Conservation (phyloP, 139 green algal species). For the Parachlorella kessleri region DNA sequence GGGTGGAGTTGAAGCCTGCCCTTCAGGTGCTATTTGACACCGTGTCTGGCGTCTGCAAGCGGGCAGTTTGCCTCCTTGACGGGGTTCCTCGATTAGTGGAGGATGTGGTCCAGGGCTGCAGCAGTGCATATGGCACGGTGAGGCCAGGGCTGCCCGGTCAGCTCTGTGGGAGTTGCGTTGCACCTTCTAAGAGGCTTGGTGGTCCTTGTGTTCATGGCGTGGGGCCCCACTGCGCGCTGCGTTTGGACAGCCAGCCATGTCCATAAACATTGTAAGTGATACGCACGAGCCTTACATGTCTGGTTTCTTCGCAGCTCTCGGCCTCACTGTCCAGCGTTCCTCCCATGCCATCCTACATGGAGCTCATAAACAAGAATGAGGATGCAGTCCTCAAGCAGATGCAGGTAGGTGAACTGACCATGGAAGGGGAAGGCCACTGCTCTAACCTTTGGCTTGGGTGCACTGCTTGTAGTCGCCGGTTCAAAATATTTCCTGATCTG, state of each 20-base stretch:
- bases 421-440: too few species aligned
- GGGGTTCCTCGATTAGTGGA: constrained; percentile 4
- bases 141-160: too few species aligned
- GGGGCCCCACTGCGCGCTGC: too few species aligned
- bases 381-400: constrained; percentile 81
- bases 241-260: too few species aligned
- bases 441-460: too few species aligned
- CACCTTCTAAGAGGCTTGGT: too few species aligned
- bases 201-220: too few species aligned
- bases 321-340: too few species aligned
- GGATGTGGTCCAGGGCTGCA: constrained; percentile 7
- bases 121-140: not conserved
- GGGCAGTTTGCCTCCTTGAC: constrained; percentile 35
- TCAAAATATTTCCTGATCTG: too few species aligned
- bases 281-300: not conserved
- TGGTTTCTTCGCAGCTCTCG: too few species aligned
- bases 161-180: too few species aligned
- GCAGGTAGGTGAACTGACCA: constrained; percentile 13
- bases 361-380: constrained; percentile 76
- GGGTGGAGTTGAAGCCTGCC: constrained; percentile 63
- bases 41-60: constrained; percentile 69
- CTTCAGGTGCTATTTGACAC: constrained; percentile 80
- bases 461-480: too few species aligned
- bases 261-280: not conserved
- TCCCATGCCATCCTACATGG: constrained; percentile 62